phyloP scores from a whole-genome alignment of 495 filamentous ascomycete genomes.

The Clavariopsis aquatica region DNA sequence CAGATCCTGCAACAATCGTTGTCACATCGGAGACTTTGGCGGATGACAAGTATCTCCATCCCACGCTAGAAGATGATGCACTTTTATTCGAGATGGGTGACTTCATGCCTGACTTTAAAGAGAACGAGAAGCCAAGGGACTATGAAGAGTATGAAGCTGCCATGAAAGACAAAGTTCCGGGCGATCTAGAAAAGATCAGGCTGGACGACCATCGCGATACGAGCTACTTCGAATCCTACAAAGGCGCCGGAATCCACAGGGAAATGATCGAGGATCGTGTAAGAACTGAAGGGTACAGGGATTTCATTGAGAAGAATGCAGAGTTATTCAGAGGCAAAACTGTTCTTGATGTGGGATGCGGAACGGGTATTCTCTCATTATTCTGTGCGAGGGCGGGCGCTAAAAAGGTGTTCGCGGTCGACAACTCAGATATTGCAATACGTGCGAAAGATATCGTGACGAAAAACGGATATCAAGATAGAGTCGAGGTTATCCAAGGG shows the following conservation, averaged over 20 bases:
- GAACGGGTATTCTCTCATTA: slow-evolving; percentile 91
- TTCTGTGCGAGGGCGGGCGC: slow-evolving; percentile 91
- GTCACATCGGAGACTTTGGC: slow-evolving; percentile 7
- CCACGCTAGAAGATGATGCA: slow-evolving; percentile 19
- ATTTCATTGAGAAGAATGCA: slow-evolving; percentile 80
- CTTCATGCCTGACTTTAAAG: slow-evolving; percentile 21
- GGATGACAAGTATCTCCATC: slow-evolving; percentile 24
- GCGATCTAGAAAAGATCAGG: slow-evolving; percentile 5
- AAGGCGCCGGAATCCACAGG: slow-evolving; percentile 73
- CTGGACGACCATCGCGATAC: slow-evolving; percentile 16
- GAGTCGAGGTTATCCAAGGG: slow-evolving; percentile 79
- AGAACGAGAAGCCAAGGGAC: slow-evolving; percentile 4
- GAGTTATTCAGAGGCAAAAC: slow-evolving; percentile 86
- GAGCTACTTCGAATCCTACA: slow-evolving; percentile 32
- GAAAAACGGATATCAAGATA: slow-evolving; percentile 74
- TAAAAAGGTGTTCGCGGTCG: slow-evolving; percentile 85
- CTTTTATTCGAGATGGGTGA: slow-evolving; percentile 28
- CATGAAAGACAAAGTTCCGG: background rate
- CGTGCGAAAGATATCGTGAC: slow-evolving; percentile 82
- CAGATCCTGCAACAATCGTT: background rate
- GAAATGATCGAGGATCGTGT: slow-evolving; percentile 82
- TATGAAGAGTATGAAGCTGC: slow-evolving; percentile 24
- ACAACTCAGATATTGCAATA: slow-evolving; percentile 91
- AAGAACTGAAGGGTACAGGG: slow-evolving; percentile 67
- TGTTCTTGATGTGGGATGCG: slow-evolving; percentile 90